Evolutionary conservation across 1,284 basidiomycete species (phyloP).

Genomic region (Austropuccinia psidii): DNA sequence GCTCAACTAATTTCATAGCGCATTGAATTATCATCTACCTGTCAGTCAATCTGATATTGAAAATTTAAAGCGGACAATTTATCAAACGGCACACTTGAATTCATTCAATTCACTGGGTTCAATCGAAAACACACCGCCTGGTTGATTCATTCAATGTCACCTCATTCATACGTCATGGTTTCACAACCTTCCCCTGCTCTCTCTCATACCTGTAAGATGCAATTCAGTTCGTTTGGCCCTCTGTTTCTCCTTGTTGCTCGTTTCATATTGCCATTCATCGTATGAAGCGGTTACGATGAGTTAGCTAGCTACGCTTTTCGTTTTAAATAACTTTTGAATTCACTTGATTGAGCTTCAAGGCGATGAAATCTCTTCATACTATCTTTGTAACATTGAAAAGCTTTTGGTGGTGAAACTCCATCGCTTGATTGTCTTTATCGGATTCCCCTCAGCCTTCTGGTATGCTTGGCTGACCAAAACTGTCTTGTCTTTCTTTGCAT

Average conservation of each 20-base stretch:
- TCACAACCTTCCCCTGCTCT: conserved; percentile 23
- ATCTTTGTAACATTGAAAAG: background rate
- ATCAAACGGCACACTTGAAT: too few relatives aligned
- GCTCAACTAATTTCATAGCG: too few relatives aligned
- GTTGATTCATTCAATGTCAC: conserved; percentile 1
- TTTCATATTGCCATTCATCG: background rate
- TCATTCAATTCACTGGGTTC: too few relatives aligned
- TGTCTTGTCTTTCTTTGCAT: background rate
- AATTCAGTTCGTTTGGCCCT: background rate
- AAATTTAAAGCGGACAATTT: too few relatives aligned
- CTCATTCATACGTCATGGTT: conserved; percentile 27
- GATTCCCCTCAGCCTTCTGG: background rate
- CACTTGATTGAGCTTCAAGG: background rate
- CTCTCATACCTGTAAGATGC: conserved; percentile 16
- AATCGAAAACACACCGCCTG: too few relatives aligned
- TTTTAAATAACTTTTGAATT: background rate
- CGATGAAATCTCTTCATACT: background rate
- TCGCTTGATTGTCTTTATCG: background rate
- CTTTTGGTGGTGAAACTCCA: background rate
- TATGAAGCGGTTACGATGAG: background rate
- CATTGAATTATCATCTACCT: too few relatives aligned
- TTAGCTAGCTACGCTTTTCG: background rate
- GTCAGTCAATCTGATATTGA: too few relatives aligned
- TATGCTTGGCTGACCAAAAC: background rate
- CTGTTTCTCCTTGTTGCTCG: background rate